phyloP scores from a whole-genome alignment of 108 stramenopile genomes.

The Cyclotella atomus region DNA sequence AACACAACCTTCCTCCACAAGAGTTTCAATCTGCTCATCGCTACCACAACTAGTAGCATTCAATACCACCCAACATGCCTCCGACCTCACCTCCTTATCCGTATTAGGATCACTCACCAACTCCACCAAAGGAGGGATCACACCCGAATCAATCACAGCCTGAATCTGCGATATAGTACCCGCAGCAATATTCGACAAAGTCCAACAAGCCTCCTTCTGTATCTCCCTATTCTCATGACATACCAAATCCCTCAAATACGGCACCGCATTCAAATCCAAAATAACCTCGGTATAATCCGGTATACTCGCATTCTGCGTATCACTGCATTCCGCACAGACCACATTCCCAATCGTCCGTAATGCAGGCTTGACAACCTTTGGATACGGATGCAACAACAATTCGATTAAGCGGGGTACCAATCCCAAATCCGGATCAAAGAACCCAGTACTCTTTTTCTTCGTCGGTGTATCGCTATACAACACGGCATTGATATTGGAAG shows the following conservation, averaged over 20 bases:
- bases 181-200: conserved; percentile 96
- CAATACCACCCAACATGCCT: conserved; percentile 98
- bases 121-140: conserved; percentile 88
- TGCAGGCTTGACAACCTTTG: conserved; percentile 95
- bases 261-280: conserved; percentile 91
- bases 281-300: conserved; percentile 95
- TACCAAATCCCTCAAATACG: conserved; percentile 82
- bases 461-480: too few species aligned
- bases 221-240: conserved; percentile 93
- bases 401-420: conserved; percentile 94
- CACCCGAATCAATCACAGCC: conserved; percentile 94
- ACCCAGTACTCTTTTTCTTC: too few species aligned
- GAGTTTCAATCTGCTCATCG: conserved; percentile 90
- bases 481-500: conserved; percentile 91
- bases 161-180: conserved; percentile 96
- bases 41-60: conserved; percentile 97
- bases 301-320: conserved; percentile 52
- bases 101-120: conserved; percentile 81
- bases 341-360: conserved; percentile 96
- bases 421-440: conserved; percentile 57
- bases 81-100: conserved; percentile 92
- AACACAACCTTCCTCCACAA: conserved; percentile 94
- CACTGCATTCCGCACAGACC: conserved; percentile 95
- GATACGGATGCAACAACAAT: conserved; percentile 81
- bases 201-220: conserved; percentile 98